These are phyloP conservation scores for Rutidosis leptorrhynchoides DNA, from an alignment of 129 eudicot genomes.

Conservation along the genomic window DNA sequence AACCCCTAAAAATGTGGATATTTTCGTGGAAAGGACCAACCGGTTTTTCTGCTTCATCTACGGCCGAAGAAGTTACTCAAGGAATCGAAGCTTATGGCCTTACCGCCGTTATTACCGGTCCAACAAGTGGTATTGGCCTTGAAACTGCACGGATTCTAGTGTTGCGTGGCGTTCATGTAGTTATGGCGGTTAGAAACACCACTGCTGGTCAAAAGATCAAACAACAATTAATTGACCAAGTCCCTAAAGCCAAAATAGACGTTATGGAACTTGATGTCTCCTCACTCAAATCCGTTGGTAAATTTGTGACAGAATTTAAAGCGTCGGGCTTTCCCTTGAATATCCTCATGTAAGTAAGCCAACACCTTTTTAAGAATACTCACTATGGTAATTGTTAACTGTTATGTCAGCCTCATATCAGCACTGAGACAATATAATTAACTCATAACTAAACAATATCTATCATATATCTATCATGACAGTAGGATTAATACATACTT, in stretches of 20 bases:
- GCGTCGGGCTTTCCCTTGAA: conserved; percentile 60
- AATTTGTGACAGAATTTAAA: conserved; percentile 58
- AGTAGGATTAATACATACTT: too few species aligned
- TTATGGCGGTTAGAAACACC: conserved; percentile 80
- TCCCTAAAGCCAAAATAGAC: conserved; percentile 70
- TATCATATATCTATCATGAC: too few species aligned
- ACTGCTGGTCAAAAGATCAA: conserved; percentile 57
- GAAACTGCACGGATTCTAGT: conserved; percentile 79
- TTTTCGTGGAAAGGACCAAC: conserved; percentile 43
- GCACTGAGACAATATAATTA: too few species aligned
- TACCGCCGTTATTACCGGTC: conserved; percentile 80
- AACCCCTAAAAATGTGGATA: conserved; percentile 50
- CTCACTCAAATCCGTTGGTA: conserved; percentile 63
- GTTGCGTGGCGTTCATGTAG: conserved; percentile 68
- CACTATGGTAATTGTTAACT: too few species aligned
- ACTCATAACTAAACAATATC: too few species aligned
- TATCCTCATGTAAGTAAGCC: conserved; percentile 64
- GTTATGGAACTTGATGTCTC: conserved; percentile 79
- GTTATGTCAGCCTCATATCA: too few species aligned
- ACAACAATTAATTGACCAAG: conserved; percentile 43
- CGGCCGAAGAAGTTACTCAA: conserved; percentile 37
- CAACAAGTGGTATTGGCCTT: conserved; percentile 80
- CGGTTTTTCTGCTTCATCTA: conserved; percentile 40
- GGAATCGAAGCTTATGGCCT: conserved; percentile 43
- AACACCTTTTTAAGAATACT: neutral